Evolutionary conservation across 352 stramenopile genomes (phyloP).

Genomic region (Phytophthora colocasiae): DNA sequence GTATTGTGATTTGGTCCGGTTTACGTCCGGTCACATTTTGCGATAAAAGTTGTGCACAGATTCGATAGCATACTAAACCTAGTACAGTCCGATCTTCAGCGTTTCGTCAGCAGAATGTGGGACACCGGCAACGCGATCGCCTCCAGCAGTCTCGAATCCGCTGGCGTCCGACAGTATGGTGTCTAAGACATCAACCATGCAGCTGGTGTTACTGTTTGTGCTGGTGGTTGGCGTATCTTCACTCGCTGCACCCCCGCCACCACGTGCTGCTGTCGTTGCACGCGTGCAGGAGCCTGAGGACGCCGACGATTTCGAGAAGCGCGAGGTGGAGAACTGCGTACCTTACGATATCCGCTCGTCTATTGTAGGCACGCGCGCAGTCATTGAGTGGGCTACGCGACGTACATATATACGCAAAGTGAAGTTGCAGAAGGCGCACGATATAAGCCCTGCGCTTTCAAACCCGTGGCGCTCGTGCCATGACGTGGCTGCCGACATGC

Average conservation of each 20-base stretch:
- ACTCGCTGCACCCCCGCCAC: constrained; percentile 1
- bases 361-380: constrained; percentile 51
- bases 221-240: constrained; percentile 6
- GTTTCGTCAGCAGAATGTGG: not conserved
- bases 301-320: constrained; percentile 72
- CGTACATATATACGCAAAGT: constrained; percentile 80
- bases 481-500: constrained; percentile 61
- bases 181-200: constrained; percentile 1
- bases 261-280: constrained; percentile 22
- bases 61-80: constrained; percentile 11
- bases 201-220: constrained; percentile 6
- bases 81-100: constrained; percentile 11
- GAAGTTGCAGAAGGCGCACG: constrained; percentile 53
- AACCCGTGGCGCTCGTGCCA: constrained; percentile 77
- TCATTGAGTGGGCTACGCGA: constrained; percentile 78
- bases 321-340: constrained; percentile 87
- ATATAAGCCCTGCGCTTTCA: constrained; percentile 24
- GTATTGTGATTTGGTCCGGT: no score
- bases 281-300: constrained; percentile 55
- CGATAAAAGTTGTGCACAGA: not conserved
- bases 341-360: constrained; percentile 83
- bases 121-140: no score
- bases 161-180: constrained; percentile 9
- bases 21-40: no score
- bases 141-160: constrained; percentile 23